Evolutionary conservation across 2,329 filamentous ascomycete species (phyloP).

Genomic region (Sclerotinia subarctica): DNA sequence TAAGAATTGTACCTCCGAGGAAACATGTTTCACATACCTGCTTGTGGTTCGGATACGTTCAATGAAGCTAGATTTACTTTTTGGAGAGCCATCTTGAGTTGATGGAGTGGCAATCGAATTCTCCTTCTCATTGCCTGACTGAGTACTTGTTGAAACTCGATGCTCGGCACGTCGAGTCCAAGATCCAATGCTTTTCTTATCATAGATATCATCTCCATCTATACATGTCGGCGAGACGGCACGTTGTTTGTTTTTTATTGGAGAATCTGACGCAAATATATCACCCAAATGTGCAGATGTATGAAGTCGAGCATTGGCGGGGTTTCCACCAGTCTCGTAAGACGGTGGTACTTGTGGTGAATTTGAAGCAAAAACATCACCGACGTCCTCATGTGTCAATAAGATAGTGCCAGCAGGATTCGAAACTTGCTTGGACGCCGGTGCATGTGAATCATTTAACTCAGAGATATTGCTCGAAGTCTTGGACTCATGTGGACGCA

Average conservation of each 20-base stretch:
- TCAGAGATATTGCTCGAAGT: neutral
- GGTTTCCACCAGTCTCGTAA: neutral
- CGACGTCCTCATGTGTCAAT: neutral
- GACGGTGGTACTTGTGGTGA: neutral
- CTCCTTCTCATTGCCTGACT: conserved; percentile 8
- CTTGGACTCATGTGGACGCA: neutral
- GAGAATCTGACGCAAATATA: conserved; percentile 1
- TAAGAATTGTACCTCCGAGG: neutral
- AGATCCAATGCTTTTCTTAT: conserved; percentile 1
- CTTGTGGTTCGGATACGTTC: conserved; percentile 32
- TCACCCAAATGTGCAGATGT: conserved; percentile 7
- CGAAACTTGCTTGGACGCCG: neutral
- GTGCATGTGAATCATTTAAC: neutral
- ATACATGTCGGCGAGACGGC: neutral
- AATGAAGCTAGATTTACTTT: conserved; percentile 23
- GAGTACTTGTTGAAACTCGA: conserved; percentile 1
- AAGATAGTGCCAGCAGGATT: neutral
- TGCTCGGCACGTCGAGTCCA: conserved; percentile 6
- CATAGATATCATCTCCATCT: conserved; percentile 1
- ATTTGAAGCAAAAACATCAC: neutral
- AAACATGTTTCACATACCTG: conserved; percentile 27
- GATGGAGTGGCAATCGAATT: conserved; percentile 22
- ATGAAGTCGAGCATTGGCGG: neutral
- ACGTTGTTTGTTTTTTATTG: neutral
- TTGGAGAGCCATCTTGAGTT: conserved; percentile 24